A percentile compares a stretch with the other conserved stretches of the same genome.
These are phyloP conservation scores for Tetrapisispora phaffii DNA, from an alignment of 805 yeast genomes.

Conservation along the genomic window DNA sequence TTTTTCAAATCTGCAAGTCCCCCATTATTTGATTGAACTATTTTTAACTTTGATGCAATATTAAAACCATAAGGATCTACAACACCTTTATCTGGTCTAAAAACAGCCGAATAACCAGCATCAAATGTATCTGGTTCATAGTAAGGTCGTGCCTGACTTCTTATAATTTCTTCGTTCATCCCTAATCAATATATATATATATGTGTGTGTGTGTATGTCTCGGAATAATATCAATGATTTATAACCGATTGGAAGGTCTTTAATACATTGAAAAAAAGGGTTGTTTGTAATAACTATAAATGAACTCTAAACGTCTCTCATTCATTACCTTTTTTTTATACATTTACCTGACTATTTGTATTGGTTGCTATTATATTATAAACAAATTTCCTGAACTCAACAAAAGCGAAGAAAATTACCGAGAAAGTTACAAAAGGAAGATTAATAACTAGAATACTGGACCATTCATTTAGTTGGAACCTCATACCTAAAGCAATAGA, in stretches of 20 bases:
- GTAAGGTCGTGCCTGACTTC: slow-evolving; percentile 48
- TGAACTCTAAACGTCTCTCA: too few species aligned
- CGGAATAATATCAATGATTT: too few species aligned
- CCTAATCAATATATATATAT: too few species aligned
- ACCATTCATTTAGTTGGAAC: too few species aligned
- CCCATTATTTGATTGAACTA: slow-evolving; percentile 20
- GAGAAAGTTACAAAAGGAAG: too few species aligned
- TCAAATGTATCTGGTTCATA: slow-evolving; percentile 58
- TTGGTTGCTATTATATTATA: too few species aligned
- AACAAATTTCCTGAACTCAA: neutral
- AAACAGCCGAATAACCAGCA: slow-evolving; percentile 52
- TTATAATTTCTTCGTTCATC: slow-evolving; percentile 3
- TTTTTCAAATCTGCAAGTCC: neutral
- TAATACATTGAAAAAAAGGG: too few species aligned
- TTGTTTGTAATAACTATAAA: too few species aligned
- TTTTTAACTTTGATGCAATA: slow-evolving; percentile 31
- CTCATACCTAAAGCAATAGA: too few species aligned
- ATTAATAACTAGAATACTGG: too few species aligned
- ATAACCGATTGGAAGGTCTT: too few species aligned
- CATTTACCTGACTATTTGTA: neutral
- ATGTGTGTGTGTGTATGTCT: too few species aligned
- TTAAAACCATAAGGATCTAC: slow-evolving; percentile 37
- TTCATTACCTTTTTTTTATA: neutral
- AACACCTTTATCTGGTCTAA: slow-evolving; percentile 53
- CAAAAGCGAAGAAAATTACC: neutral